These are phyloP conservation scores for Coemansia sp. DNA, from an alignment of 192 early-diverging fungal genomes.

Conservation along the genomic window DNA sequence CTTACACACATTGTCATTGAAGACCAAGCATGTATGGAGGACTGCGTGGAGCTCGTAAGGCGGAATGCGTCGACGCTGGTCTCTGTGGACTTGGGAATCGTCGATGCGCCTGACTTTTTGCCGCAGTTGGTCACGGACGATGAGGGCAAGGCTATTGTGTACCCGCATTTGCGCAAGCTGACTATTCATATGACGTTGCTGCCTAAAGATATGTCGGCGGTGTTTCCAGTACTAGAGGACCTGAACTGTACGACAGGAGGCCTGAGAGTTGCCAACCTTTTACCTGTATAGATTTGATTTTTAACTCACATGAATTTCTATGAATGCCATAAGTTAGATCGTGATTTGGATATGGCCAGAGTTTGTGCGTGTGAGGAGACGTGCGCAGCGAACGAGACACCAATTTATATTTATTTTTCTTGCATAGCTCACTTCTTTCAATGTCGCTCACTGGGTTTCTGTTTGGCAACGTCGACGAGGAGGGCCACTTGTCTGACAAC, in stretches of 20 bases:
- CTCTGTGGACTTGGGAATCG: conserved; percentile 35
- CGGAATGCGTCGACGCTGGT: conserved; percentile 38
- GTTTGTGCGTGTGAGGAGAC: not conserved
- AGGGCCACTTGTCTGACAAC: conserved; percentile 72
- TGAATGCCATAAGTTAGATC: not conserved
- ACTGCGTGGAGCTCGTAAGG: conserved; percentile 47
- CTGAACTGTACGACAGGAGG: conserved; percentile 28
- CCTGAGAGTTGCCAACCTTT: conserved; percentile 26
- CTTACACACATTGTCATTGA: conserved; percentile 44
- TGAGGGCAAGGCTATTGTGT: conserved; percentile 22
- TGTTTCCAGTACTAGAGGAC: conserved; percentile 34
- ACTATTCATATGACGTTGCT: conserved; percentile 29
- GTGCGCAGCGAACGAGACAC: not conserved
- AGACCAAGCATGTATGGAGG: conserved; percentile 27
- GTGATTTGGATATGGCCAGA: not conserved
- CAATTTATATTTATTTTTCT: not conserved
- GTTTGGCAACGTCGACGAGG: conserved; percentile 91
- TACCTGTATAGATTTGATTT: conserved; percentile 4
- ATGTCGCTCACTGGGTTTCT: conserved; percentile 77
- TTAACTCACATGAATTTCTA: not conserved
- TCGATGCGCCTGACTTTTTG: conserved; percentile 32
- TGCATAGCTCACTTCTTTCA: not conserved
- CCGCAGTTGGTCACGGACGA: conserved; percentile 31
- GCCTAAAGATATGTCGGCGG: conserved; percentile 25
- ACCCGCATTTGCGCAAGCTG: conserved; percentile 31